A percentile compares a stretch with the other conserved stretches of the same genome.
These are phyloP conservation scores for Cystobasidium pallidum DNA, from an alignment of 1,284 basidiomycete species.

Conservation along the genomic window DNA sequence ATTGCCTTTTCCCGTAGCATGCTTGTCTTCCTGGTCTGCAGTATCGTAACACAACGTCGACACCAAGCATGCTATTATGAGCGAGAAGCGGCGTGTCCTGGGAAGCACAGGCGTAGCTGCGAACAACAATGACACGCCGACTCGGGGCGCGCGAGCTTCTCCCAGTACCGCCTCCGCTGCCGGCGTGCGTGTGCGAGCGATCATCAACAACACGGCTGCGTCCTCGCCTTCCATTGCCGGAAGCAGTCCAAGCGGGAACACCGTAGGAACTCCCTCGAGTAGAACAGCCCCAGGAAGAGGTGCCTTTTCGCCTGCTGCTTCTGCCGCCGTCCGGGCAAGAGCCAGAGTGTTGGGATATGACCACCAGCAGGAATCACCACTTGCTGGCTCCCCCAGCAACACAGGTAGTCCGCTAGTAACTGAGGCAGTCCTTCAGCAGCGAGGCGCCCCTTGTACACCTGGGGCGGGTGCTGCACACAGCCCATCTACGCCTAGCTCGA, in stretches of 20 bases:
- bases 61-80: slow-evolving; percentile 31
- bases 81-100: slow-evolving; percentile 39
- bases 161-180: neutral
- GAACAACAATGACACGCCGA: slow-evolving; percentile 24
- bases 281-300: neutral
- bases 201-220: slow-evolving; percentile 15
- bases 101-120: slow-evolving; percentile 6
- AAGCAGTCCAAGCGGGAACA: neutral
- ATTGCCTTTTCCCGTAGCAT: slow-evolving; percentile 6
- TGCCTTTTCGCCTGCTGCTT: slow-evolving; percentile 1
- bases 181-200: neutral
- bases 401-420: slow-evolving; percentile 7
- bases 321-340: slow-evolving; percentile 16
- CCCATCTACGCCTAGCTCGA: slow-evolving; percentile 4
- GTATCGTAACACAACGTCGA: neutral
- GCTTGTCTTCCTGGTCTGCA: neutral
- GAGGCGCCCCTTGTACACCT: slow-evolving; percentile 1
- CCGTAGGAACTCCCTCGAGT: slow-evolving; percentile 2
- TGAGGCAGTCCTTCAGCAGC: neutral
- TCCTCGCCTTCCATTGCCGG: neutral
- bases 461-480: neutral
- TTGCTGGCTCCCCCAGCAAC: neutral
- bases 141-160: slow-evolving; percentile 3
- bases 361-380: slow-evolving; percentile 6
- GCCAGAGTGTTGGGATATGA: slow-evolving; percentile 38